Percentiles rank a stretch among this genome's conserved stretches.
These are phyloP conservation scores for Adansonia digitata DNA, from an alignment of 345 rosid genomes.

Conservation along the genomic window DNA sequence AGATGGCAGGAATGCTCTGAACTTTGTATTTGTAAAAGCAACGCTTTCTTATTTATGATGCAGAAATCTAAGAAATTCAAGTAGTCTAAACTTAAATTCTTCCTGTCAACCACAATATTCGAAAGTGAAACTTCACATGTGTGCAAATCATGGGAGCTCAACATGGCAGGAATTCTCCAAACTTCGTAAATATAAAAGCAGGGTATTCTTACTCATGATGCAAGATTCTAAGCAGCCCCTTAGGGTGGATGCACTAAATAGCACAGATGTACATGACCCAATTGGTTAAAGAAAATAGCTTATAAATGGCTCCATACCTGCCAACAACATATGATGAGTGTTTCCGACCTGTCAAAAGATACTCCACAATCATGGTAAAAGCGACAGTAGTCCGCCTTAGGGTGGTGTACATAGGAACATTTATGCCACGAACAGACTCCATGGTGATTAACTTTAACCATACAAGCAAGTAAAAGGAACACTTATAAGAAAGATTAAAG, in stretches of 20 bases:
- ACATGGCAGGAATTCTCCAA: background rate
- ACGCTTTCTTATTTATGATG: background rate
- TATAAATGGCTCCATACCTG: constrained; percentile 35
- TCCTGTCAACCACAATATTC: constrained; percentile 1
- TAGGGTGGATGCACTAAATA: background rate
- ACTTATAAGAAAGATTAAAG: background rate
- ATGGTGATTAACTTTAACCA: constrained; percentile 55
- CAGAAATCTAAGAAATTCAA: background rate
- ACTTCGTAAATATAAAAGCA: background rate
- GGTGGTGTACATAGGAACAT: constrained; percentile 79
- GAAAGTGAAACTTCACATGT: background rate
- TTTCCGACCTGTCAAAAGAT: constrained; percentile 48
- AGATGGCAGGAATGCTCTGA: background rate
- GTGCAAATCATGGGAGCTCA: background rate
- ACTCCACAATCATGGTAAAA: constrained; percentile 67
- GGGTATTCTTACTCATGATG: background rate
- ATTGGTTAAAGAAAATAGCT: background rate
- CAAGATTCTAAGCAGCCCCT: too few species aligned
- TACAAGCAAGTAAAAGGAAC: background rate
- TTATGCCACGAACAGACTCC: constrained; percentile 75
- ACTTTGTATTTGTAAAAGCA: background rate
- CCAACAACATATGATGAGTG: constrained; percentile 43
- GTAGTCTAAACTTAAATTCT: too few species aligned
- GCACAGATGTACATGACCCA: background rate
- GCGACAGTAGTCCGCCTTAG: constrained; percentile 65